Conservation (phyloP, 2,329 filamentous ascomycete genomes). For the Colletotrichum lupini region DNA sequence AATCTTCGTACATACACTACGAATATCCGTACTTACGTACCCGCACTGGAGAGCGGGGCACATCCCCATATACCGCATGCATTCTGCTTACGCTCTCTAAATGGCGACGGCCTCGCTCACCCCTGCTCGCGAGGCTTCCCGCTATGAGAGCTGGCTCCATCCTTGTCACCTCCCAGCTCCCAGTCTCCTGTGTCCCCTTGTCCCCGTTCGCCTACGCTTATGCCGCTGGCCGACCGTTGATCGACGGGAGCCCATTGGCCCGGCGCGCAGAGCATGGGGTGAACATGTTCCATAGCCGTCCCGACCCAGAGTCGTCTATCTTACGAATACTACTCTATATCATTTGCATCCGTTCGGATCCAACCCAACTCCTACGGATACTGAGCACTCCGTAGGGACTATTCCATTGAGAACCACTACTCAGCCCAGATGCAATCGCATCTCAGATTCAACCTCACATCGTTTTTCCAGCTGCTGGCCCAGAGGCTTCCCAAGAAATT, state of each 20-base stretch:
- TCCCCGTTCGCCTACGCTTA: slow-evolving; percentile 5
- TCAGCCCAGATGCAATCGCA: slow-evolving; percentile 7
- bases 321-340: neutral
- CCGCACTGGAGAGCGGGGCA: neutral
- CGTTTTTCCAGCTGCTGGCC: neutral
- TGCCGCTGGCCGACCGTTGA: slow-evolving; percentile 29
- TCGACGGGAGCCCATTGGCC: slow-evolving; percentile 29
- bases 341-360: no score
- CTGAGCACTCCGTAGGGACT: neutral
- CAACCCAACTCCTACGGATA: no score
- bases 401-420: neutral
- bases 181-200: neutral
- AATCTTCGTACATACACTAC: no score
- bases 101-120: neutral
- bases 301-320: slow-evolving; percentile 7
- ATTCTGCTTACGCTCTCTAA: slow-evolving; percentile 14
- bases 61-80: slow-evolving; percentile 9
- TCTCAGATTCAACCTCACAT: slow-evolving; percentile 27
- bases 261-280: slow-evolving; percentile 12
- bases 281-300: slow-evolving; percentile 6
- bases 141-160: neutral
- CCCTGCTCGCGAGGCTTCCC: slow-evolving; percentile 13
- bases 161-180: slow-evolving; percentile 4
- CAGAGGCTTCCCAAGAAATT: neutral
- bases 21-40: neutral